Evolutionary conservation across 1,284 basidiomycete genomes (phyloP), one percentile per base, ranked within the genome.

Genomic region (Inonotus hispidus): DNA sequence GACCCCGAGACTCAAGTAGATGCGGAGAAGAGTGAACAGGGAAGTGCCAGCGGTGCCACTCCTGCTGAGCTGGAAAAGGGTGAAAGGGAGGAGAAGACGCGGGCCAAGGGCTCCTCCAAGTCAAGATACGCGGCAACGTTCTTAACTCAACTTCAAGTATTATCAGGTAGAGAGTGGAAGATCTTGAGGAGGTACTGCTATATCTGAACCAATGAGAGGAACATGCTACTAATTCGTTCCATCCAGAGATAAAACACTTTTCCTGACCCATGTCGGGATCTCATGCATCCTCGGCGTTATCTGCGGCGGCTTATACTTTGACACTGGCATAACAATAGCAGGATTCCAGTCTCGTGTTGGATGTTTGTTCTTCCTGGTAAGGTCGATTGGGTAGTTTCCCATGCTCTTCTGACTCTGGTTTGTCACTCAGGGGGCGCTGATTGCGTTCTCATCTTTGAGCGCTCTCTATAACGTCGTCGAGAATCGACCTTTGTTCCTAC

Each of bases 341-440:
- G 93, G 94, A 0, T 96, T 96, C 80, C 94, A 96, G 72, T 93
- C 88, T 21, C 82, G 93, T 43, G 82, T 96, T n/a, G 93, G 93
- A 29, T 90, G 87, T 64, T 72, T 95, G 53, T 95, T 96, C 79
- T 96, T 95, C 83, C 72, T 95, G 68, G 90, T 89, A 65, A 62
- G 23, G n/a, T 49, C 46, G 10, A 10, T 23, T 14, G 19, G 19
- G 8, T 2, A 25, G 8, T 25, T 23, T 1, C n/a, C 11, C n/a
- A 21, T 43, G 3, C 41, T 13, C 8, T 4, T 32, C 41, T 19
- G 25, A 14, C 46, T 14, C 25, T 27, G 25, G 46, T 13, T 49
- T 16, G 25, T 25, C 19, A n/a, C 8, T 45, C 14, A 91, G 88
- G 91, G 92, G 46, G 85, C 91, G 8, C 79, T 95, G 11, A 84